Conservation (phyloP, 179 eudicot species). For the Patellifolia procumbens region DNA sequence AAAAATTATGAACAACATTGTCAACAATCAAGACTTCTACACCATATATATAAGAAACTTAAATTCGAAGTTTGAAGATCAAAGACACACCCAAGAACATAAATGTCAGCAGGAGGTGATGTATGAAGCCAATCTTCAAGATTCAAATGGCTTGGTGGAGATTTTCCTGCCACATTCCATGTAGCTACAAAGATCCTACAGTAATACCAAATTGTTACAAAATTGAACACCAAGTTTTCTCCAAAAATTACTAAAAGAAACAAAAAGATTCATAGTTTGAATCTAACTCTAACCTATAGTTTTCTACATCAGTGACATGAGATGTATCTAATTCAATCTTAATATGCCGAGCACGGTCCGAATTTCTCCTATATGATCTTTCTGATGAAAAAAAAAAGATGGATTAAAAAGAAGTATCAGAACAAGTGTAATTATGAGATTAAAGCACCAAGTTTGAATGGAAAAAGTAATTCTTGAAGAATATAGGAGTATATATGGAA, state of each 20-base stretch:
- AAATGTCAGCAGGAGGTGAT: conserved; percentile 90
- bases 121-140: conserved; percentile 95
- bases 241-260: neutral
- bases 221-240: conserved; percentile 4
- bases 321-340: conserved; percentile 64
- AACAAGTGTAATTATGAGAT: neutral
- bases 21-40: conserved; percentile 10
- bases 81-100: conserved; percentile 80
- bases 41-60: neutral
- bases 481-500: conserved; percentile 16
- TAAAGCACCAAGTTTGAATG: conserved; percentile 19
- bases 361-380: conserved; percentile 45
- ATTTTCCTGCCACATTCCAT: conserved; percentile 97
- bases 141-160: conserved; percentile 76
- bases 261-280: neutral
- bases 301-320: conserved; percentile 71
- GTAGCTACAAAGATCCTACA: conserved; percentile 81
- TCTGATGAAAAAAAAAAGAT: conserved; percentile 44
- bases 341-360: conserved; percentile 52
- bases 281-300: conserved; percentile 54
- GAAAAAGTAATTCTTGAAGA: conserved; percentile 9
- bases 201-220: conserved; percentile 2
- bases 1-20: neutral
- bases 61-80: neutral
- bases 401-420: no score